Evolutionary conservation across 768 basidiomycete genomes (phyloP).

Genomic region (Leccinum ochraceum): DNA sequence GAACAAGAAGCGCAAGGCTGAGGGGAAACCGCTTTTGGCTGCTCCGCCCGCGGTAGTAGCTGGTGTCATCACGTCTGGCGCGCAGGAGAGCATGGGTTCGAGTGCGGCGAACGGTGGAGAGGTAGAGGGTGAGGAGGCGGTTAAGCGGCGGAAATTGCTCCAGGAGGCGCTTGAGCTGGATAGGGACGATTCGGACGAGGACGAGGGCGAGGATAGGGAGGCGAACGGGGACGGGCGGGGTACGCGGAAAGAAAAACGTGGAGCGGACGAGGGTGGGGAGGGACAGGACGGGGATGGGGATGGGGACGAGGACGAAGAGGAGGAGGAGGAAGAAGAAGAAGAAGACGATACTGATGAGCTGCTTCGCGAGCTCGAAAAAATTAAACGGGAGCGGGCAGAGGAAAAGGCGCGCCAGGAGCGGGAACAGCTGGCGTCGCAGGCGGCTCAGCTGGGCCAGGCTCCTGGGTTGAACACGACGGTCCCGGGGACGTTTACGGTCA

Average conservation of each 20-base stretch:
- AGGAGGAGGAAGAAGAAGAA: slow-evolving; percentile 66
- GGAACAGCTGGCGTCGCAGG: slow-evolving; percentile 63
- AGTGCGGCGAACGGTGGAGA: slow-evolving; percentile 39
- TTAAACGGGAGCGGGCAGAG: slow-evolving; percentile 93
- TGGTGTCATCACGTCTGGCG: background rate
- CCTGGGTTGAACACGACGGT: slow-evolving; percentile 73
- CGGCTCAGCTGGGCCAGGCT: slow-evolving; percentile 72
- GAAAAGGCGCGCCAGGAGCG: slow-evolving; percentile 84
- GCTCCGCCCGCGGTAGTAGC: slow-evolving; percentile 29
- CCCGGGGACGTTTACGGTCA: slow-evolving; percentile 87
- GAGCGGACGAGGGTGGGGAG: slow-evolving; percentile 73
- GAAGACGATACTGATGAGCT: slow-evolving; percentile 78
- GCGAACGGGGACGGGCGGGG: slow-evolving; percentile 55
- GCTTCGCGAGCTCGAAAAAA: slow-evolving; percentile 96
- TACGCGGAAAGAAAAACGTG: slow-evolving; percentile 21
- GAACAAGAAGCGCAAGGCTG: slow-evolving; percentile 91
- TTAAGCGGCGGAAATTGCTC: slow-evolving; percentile 84
- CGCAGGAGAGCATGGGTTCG: background rate
- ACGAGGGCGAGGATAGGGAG: slow-evolving; percentile 46
- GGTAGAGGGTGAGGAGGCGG: slow-evolving; percentile 63
- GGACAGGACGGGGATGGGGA: slow-evolving; percentile 50
- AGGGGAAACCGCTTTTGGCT: slow-evolving; percentile 53
- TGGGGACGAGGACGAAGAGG: slow-evolving; percentile 55
- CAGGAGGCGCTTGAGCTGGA: slow-evolving; percentile 88
- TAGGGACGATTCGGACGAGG: slow-evolving; percentile 85